Percentiles rank a stretch among this genome's conserved stretches.
Evolutionary conservation across 2,329 filamentous ascomycete genomes (phyloP).

Genomic region (Teratosphaeria pseudoeucalypti): DNA sequence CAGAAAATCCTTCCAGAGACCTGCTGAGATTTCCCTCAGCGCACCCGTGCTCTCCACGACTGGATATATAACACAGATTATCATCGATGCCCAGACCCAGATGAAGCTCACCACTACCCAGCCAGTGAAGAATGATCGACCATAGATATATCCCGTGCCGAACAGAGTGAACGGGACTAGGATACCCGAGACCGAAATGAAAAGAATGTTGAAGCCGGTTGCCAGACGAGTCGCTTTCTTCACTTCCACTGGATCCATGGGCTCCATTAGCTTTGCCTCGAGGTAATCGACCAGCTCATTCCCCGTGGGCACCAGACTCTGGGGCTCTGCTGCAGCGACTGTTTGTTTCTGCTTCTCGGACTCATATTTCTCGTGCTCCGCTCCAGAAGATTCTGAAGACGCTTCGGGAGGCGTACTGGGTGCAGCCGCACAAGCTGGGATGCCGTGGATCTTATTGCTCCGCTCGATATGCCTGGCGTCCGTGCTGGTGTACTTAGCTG

Average conservation of each 20-base stretch:
- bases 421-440: constrained; percentile 7
- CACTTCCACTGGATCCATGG: constrained; percentile 31
- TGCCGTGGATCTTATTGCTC: constrained; percentile 27
- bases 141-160: constrained; percentile 32
- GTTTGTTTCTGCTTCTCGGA: constrained; percentile 3
- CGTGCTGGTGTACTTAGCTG: constrained; percentile 26
- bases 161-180: constrained; percentile 26
- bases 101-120: constrained; percentile 28
- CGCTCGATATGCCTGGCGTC: constrained; percentile 31
- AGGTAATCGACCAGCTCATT: constrained; percentile 36
- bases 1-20: constrained; percentile 7
- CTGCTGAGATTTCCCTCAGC: constrained; percentile 13
- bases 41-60: constrained; percentile 32
- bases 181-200: constrained; percentile 32
- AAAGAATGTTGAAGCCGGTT: constrained; percentile 28
- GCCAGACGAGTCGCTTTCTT: constrained; percentile 30
- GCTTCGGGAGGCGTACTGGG: background rate
- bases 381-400: background rate
- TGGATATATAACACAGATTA: constrained; percentile 32
- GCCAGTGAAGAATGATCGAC: constrained; percentile 29
- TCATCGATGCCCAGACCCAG: constrained; percentile 33
- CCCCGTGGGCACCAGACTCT: constrained; percentile 21
- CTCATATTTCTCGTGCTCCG: background rate
- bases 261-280: constrained; percentile 30
- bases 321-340: constrained; percentile 13